Base-by-base conservation (phyloP, 306 rosid genomes). In the Sesbania bispinosa region DNA sequence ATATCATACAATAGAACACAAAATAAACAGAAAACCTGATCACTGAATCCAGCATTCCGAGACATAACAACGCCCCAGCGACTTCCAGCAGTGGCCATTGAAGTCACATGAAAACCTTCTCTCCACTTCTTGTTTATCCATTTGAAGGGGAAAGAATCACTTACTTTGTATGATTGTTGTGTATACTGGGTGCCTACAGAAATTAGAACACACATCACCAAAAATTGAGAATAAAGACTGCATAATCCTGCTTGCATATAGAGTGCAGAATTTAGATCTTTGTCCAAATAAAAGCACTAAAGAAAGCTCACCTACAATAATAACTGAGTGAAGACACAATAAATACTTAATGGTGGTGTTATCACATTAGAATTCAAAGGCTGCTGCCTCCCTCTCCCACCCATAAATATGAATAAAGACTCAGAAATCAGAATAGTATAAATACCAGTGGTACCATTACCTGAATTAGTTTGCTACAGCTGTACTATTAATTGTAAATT, bases 61-160 rank as follows among this genome's bases (percentile, higher is more conserved):
- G 98, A 93, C 98, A 93, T 93, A 43, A 93, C 97, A 67, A 93
- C 93, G 43, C 97, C 97, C 98, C 98, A 93, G 48, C 96, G 90
- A 79, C 87, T 85, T 79, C 96, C 98, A 65, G 98, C 98, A 54
- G 98, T 93, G 63, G 97, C 92, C 98, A 93, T 93, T 32, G 98
- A 93, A 58, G 98, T 90, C 72, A 93, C 98, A 67, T 93, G 97
- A 80, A 93, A 93, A 16, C 98, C 98, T 76, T 93, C 98, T 82
- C 89, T 90, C 98, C 98, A 93, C 68, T 93, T 93, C 81, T 93
- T 93, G 84, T 90, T 93, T 73, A 93, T 93, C 97, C 98, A 93
- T 85, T 90, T 93, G 82, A 93, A 93, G 43, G 98, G 98, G 70
- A 93, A 93, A 15, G 98, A 93, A 67, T 93, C 98, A 46, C 98